Percentiles rank a stretch among this genome's conserved stretches.
Conservation (phyloP, 495 filamentous ascomycete genomes). For the Oleoguttula mirabilis region DNA sequence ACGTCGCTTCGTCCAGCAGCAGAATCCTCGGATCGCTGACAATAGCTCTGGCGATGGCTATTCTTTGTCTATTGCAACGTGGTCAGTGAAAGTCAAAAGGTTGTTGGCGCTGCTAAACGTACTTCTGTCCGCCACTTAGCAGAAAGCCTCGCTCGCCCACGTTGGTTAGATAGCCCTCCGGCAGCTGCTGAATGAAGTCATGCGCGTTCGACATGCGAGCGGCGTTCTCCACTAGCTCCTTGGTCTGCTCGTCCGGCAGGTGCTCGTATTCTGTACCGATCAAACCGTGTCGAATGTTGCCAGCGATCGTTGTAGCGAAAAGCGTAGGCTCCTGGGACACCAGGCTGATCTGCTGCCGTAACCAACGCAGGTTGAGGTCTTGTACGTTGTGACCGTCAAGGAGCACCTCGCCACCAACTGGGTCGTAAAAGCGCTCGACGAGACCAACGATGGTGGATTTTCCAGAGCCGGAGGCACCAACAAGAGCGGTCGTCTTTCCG, state of each 20-base stretch:
- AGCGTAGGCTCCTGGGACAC: constrained; percentile 78
- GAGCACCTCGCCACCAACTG: constrained; percentile 63
- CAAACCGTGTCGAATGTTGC: constrained; percentile 78
- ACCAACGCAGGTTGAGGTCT: constrained; percentile 75
- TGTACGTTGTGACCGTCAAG: constrained; percentile 77
- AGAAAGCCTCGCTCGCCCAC: constrained; percentile 92
- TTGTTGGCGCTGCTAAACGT: too few relatives aligned
- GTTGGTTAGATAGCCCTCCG: constrained; percentile 84
- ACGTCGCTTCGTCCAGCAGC: constrained; percentile 88
- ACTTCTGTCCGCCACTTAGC: constrained; percentile 89
- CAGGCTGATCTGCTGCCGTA: constrained; percentile 80
- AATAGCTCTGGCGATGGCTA: constrained; percentile 77
- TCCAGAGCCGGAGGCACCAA: constrained; percentile 76
- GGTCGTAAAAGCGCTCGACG: constrained; percentile 86
- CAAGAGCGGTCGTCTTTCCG: constrained; percentile 76
- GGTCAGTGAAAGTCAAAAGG: too few relatives aligned
- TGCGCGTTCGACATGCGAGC: constrained; percentile 88
- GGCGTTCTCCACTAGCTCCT: constrained; percentile 61
- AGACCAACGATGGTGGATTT: constrained; percentile 90
- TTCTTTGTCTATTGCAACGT: too few relatives aligned
- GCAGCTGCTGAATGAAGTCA: constrained; percentile 73
- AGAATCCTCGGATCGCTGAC: constrained; percentile 93
- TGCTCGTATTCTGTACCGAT: constrained; percentile 72
- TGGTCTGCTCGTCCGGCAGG: constrained; percentile 49
- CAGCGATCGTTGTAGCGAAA: constrained; percentile 74